Base-by-base conservation (phyloP, 352 stramenopile genomes). In the Globisporangium megalacanthum region DNA sequence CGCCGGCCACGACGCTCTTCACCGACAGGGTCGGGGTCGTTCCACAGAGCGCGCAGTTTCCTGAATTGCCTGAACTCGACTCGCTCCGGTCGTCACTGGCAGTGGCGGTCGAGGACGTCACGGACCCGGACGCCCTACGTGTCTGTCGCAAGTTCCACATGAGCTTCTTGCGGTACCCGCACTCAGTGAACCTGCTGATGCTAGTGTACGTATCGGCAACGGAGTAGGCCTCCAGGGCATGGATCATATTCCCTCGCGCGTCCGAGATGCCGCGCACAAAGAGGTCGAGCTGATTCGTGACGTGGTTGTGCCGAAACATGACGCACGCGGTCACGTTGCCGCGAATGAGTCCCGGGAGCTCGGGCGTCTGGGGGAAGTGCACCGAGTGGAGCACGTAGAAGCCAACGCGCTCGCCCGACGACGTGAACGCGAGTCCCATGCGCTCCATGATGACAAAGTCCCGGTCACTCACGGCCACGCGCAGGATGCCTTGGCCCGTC, bases 301-400 rank as follows among this genome's bases (percentile, higher is more conserved):
- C 19, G 9, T 11, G 20, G 4, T 66, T 64, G 50, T 79, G 66
- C 1, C 75, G 70, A 58, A 68, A 86, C 44, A 88, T 51, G 8
- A 60, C 58, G 17, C 62, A 69, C n/a, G 75, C 55, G 0, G 77
- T 86, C 44, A 75, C 52, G 49, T 61, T 77, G 6, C 46, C 61
- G 50, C 63, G 62, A 54, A 69, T 56, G 8, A 54, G 53, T 14
- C 52, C 55, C n/a, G 64, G 59, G 36, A 81, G 36, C 55, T 65
- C 54, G 0, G 61, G 72, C 1, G 64, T 70, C 35, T 77, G 64
- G 1, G 64, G 53, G 49, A 78, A 77, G 45, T 69, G 55, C 41
- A 89, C 56, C 11, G 79, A 89, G 56, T 83, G 78, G 46, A 79
- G 42, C 52, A 86, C 52, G 54, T 85, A 73, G 49, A 80, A 88